A percentile compares a stretch with the other conserved stretches of the same genome.
These are phyloP conservation scores for Calonectria multiphialidica DNA, from an alignment of 2,329 filamentous ascomycete species.

Conservation along the genomic window DNA sequence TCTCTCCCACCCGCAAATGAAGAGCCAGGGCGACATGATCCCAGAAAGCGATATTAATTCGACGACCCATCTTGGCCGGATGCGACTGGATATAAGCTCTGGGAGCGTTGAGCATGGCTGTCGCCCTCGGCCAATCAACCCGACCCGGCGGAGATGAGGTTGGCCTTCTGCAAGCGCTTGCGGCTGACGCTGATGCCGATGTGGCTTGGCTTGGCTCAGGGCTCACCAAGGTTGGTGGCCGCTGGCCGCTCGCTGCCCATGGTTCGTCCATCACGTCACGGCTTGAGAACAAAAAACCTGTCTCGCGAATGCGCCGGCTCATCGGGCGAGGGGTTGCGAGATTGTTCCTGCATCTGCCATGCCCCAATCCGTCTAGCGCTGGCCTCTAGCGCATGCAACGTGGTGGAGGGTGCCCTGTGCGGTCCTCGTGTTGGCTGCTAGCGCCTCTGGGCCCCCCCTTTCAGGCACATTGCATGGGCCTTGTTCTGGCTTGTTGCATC, in stretches of 20 bases:
- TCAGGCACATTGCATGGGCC: neutral
- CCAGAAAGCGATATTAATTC: slow-evolving; percentile 42
- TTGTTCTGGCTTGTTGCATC: slow-evolving; percentile 21
- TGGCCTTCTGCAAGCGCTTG: slow-evolving; percentile 18
- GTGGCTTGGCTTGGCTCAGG: neutral
- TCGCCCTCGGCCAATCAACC: slow-evolving; percentile 11
- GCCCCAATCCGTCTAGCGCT: slow-evolving; percentile 39
- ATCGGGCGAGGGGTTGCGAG: slow-evolving; percentile 42
- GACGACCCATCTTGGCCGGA: slow-evolving; percentile 18
- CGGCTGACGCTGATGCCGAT: neutral
- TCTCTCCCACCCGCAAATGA: slow-evolving; percentile 33
- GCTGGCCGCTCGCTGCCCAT: slow-evolving; percentile 4
- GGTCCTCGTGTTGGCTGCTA: slow-evolving; percentile 32
- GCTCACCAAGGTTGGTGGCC: neutral
- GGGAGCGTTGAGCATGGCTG: slow-evolving; percentile 10
- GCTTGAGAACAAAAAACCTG: slow-evolving; percentile 12
- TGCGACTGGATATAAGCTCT: slow-evolving; percentile 33
- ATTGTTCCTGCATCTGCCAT: slow-evolving; percentile 50
- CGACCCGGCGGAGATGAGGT: slow-evolving; percentile 35
- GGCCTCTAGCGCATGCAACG: slow-evolving; percentile 33
- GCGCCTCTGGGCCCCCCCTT: slow-evolving; percentile 11
- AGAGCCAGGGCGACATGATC: slow-evolving; percentile 24
- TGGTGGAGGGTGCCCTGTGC: slow-evolving; percentile 21
- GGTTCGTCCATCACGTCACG: neutral
- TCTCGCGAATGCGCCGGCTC: slow-evolving; percentile 37